phyloP scores from a whole-genome alignment of 768 basidiomycete genomes.

The Trametes cingulata region DNA sequence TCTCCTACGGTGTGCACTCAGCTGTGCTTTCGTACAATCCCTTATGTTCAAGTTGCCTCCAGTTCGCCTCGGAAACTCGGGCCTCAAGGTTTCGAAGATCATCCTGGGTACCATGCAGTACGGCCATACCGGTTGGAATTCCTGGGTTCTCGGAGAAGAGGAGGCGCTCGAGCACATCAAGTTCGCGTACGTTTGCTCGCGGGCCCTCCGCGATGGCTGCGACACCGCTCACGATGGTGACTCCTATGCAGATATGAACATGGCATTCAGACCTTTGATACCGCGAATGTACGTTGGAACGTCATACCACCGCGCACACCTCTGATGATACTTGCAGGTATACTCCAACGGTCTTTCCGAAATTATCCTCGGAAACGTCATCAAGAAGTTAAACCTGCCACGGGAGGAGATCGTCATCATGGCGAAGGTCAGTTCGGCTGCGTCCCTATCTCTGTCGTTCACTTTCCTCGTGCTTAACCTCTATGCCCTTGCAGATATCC shows the following conservation, averaged over 20 bases:
- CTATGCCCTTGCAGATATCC: neutral
- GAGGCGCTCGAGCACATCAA: conserved; percentile 42
- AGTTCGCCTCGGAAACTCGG: conserved; percentile 29
- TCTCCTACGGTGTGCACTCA: conserved; percentile 13
- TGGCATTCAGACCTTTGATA: conserved; percentile 43
- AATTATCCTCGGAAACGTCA: conserved; percentile 44
- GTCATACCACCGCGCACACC: too few relatives aligned
- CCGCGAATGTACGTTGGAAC: conserved; percentile 33
- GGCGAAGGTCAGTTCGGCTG: conserved; percentile 44
- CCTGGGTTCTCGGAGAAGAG: conserved; percentile 40
- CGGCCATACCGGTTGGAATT: conserved; percentile 32
- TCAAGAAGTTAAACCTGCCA: conserved; percentile 44
- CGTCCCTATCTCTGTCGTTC: neutral
- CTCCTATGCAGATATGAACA: conserved; percentile 44
- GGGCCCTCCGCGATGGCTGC: too few relatives aligned
- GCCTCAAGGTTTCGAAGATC: conserved; percentile 38
- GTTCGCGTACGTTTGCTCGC: conserved; percentile 39
- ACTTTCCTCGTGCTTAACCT: neutral
- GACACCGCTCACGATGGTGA: too few relatives aligned
- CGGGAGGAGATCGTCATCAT: conserved; percentile 51
- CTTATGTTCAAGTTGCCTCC: neutral
- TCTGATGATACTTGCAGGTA: too few relatives aligned
- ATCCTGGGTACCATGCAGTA: conserved; percentile 40
- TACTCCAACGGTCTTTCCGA: conserved; percentile 43
- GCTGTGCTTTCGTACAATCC: neutral